Evolutionary conservation across 805 yeast genomes (phyloP).

Genomic region (Sugiyamaella valdiviana): DNA sequence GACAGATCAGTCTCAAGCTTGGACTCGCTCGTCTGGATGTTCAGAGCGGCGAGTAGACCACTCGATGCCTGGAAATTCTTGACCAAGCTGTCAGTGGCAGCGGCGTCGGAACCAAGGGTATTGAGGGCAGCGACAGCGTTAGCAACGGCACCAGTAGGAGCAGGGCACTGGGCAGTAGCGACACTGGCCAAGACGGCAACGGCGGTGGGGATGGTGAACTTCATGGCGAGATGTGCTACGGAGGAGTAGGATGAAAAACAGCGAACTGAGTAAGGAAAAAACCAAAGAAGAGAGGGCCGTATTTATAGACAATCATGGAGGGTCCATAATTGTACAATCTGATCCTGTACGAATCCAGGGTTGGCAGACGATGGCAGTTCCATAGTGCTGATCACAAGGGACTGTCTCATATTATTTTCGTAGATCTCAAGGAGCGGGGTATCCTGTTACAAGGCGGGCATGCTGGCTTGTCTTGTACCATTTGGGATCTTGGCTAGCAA

Average conservation of each 20-base stretch:
- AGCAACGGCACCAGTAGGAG: conserved; percentile 12
- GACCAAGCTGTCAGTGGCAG: conserved; percentile 9
- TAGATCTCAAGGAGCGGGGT: too few relatives aligned
- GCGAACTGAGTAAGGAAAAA: neutral
- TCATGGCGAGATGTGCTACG: neutral
- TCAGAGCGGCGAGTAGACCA: conserved; percentile 28
- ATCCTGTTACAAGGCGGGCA: too few relatives aligned
- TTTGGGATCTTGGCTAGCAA: too few relatives aligned
- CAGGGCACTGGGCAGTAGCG: conserved; percentile 3
- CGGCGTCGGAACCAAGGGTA: conserved; percentile 11
- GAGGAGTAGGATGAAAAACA: neutral
- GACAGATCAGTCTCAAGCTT: conserved; percentile 19
- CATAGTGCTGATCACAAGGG: too few relatives aligned
- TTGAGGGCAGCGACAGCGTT: conserved; percentile 12
- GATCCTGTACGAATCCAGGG: too few relatives aligned
- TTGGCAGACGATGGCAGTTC: too few relatives aligned
- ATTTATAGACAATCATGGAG: neutral
- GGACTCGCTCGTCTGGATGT: conserved; percentile 25
- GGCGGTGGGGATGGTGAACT: neutral
- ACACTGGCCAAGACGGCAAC: neutral
- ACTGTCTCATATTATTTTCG: too few relatives aligned
- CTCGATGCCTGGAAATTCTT: conserved; percentile 6
- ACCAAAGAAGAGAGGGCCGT: neutral
- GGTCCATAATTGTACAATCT: too few relatives aligned
- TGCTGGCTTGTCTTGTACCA: too few relatives aligned